Base-by-base conservation (phyloP, 1,139 yeast species). In the Geotrichum bryndzae region DNA sequence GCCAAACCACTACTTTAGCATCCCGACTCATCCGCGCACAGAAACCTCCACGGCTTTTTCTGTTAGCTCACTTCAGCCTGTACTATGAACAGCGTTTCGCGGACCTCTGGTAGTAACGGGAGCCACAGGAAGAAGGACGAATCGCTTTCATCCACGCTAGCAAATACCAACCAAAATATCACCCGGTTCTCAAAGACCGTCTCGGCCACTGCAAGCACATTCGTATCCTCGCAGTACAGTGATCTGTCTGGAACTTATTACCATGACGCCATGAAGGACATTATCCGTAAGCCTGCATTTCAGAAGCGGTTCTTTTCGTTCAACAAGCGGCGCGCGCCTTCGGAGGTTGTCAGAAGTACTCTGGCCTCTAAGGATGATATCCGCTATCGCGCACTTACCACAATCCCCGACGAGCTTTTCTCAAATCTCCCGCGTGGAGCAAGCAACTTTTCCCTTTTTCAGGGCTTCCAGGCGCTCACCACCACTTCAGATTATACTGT, bases 381-480 rank as follows among this genome's bases (percentile, higher is more conserved):
- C 51, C 67, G 68, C 56, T 69, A 68, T 62, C 67, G 71, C 41
- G 76, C 75, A n/a, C 68, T 79, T 55, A 77, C 82, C 41, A 75
- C 79, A 59, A 76, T 86, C 27, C 81, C 87, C 5, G 87, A 84
- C 64, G 87, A 84, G 51, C 68, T 85, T 65, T 75, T 86, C 56
- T 70, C 74, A 15, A 82, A 84, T 58, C 73, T 85, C 11, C 86
- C 87, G 1, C 68, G 66, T 53, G 66, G 70, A 27, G 68, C 68
- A 35, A 66, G 70, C 48, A 63, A 67, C 53, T 84, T 79, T 68
- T 82, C 89, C 1, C 73, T 87, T 23, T 85, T 82, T 67, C 90
- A 87, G 70, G 91, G 90, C 0, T 87, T 86, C 68, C 80, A 78
- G 66, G 90, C 89, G 0, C 77, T 82, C 0, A 61, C 63, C 11